A percentile compares a stretch with the other conserved stretches of the same genome.
Conservation (phyloP, 2,329 filamentous ascomycete genomes). For the Fusarium siculi region DNA sequence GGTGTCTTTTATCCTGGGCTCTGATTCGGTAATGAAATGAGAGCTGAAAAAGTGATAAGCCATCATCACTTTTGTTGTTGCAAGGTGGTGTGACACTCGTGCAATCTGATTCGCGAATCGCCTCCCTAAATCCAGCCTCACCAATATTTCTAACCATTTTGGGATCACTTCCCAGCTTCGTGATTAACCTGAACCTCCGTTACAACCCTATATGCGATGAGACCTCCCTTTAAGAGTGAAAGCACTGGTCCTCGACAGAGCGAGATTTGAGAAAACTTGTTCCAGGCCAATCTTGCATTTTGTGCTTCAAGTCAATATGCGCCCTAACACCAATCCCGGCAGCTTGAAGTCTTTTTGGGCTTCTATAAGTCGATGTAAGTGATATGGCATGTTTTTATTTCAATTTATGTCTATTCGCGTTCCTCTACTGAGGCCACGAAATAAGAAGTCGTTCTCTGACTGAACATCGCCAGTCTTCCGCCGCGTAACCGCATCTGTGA, state of each 20-base stretch:
- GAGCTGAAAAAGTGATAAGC: neutral
- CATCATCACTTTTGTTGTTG: accelerated
- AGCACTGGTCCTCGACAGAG: neutral
- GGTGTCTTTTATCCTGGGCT: accelerated
- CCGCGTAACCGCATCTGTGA: accelerated
- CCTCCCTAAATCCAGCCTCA: neutral
- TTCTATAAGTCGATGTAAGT: neutral
- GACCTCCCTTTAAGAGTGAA: neutral
- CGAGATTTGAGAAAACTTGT: neutral
- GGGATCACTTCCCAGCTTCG: accelerated
- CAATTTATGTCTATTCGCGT: too few species aligned
- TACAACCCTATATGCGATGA: neutral
- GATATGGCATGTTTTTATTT: accelerated
- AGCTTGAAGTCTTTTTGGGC: neutral
- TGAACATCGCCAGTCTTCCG: neutral
- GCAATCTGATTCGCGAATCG: neutral
- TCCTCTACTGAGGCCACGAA: accelerated
- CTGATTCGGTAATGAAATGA: accelerated
- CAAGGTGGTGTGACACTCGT: neutral
- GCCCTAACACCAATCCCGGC: accelerated
- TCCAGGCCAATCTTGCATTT: neutral
- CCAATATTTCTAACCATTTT: neutral
- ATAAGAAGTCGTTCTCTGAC: neutral
- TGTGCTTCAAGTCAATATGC: neutral
- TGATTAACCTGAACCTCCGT: neutral